Conservation (phyloP, 306 rosid species). For the Hylodesmum podocarpum region DNA sequence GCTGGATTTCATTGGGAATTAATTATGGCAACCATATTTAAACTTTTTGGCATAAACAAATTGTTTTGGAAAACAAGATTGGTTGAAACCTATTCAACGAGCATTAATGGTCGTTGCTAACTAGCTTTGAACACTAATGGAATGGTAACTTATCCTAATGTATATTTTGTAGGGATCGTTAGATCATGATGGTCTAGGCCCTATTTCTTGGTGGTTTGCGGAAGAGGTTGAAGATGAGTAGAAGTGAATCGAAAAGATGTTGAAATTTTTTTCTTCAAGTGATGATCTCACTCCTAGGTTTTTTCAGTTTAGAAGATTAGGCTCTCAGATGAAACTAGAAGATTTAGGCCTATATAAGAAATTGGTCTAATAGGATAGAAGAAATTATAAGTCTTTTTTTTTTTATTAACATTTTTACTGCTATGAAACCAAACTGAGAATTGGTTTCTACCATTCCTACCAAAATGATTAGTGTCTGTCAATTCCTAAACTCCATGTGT, state of each 20-base stretch:
- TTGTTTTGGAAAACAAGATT: neutral
- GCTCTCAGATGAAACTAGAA: slow-evolving; percentile 1
- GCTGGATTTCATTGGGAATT: neutral
- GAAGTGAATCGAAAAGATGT: neutral
- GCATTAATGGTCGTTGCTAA: neutral
- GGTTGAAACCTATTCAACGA: neutral
- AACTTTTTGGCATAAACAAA: neutral
- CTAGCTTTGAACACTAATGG: neutral
- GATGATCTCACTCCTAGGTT: neutral
- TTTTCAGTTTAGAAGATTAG: neutral
- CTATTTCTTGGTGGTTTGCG: slow-evolving; percentile 41
- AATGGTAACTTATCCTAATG: neutral
- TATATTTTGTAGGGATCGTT: slow-evolving; percentile 36
- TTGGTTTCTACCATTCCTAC: no score
- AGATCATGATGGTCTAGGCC: slow-evolving; percentile 43
- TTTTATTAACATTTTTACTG: no score
- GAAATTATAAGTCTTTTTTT: no score
- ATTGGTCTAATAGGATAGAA: neutral
- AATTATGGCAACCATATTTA: neutral
- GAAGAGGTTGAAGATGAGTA: slow-evolving; percentile 22
- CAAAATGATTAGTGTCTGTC: no score
- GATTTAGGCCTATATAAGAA: slow-evolving; percentile 17
- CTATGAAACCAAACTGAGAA: no score
- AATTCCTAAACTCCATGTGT: no score
- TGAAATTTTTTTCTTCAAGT: neutral